Evolutionary conservation across 192 early-diverging fungal genomes (phyloP).

Genomic region (Entomortierella lignicola): DNA sequence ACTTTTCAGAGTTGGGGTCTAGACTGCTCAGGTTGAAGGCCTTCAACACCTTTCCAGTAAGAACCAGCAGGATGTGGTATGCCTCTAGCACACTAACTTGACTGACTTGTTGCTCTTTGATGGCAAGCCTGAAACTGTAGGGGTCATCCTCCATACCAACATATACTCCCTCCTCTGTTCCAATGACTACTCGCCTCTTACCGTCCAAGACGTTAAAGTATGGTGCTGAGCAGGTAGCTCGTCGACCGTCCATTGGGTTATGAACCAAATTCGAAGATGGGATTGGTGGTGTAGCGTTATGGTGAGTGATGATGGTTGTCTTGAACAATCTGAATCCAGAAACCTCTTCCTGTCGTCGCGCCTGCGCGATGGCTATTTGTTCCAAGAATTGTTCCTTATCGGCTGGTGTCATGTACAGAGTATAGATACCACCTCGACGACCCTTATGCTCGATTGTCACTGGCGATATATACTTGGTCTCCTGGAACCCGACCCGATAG

Average conservation of each 20-base stretch:
- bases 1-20: constrained; percentile 49
- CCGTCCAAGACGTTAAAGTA: constrained; percentile 63
- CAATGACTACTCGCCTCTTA: constrained; percentile 77
- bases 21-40: constrained; percentile 51
- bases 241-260: constrained; percentile 43
- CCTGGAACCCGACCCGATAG: constrained; percentile 46
- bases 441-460: constrained; percentile 50
- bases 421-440: constrained; percentile 33
- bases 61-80: constrained; percentile 80
- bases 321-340: constrained; percentile 46
- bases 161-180: constrained; percentile 89
- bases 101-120: constrained; percentile 69
- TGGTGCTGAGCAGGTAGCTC: constrained; percentile 40
- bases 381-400: constrained; percentile 45
- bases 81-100: constrained; percentile 90
- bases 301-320: constrained; percentile 31
- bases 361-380: constrained; percentile 43
- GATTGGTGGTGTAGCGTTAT: constrained; percentile 35
- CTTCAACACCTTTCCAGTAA: constrained; percentile 63
- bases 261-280: constrained; percentile 38
- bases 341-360: constrained; percentile 49
- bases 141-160: constrained; percentile 68
- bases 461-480: constrained; percentile 33
- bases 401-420: constrained; percentile 25
- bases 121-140: constrained; percentile 39